Evolutionary conservation across 208 protist genomes (phyloP).

Genomic region (Herpetomonas tarakana): DNA sequence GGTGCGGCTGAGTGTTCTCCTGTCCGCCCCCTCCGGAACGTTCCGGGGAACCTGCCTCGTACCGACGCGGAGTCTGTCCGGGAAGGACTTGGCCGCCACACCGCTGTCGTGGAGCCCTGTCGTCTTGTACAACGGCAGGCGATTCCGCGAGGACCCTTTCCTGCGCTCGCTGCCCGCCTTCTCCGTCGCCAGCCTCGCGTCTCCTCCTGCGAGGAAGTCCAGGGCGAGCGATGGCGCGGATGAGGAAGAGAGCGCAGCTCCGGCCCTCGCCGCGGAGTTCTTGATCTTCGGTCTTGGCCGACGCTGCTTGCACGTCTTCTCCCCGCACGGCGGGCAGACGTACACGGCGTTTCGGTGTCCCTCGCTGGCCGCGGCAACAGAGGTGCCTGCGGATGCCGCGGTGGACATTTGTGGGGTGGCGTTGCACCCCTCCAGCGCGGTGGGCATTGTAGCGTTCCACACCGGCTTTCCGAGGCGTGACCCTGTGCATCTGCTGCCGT

Average conservation of each 20-base stretch:
- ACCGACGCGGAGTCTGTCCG: neutral
- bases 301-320: constrained; percentile 41
- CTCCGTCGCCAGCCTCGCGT: neutral
- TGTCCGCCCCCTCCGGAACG: constrained; percentile 19
- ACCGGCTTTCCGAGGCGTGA: constrained; percentile 24
- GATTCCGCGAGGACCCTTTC: neutral
- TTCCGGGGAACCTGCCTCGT: constrained; percentile 9
- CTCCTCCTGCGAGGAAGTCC: neutral
- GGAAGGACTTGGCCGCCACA: neutral
- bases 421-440: constrained; percentile 47
- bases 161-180: neutral
- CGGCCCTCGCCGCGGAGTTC: neutral
- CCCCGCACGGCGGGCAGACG: constrained; percentile 18
- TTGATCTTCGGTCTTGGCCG: constrained; percentile 40
- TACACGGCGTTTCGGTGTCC: constrained; percentile 48
- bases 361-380: constrained; percentile 18
- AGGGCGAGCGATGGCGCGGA: neutral
- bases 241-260: neutral
- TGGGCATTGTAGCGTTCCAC: constrained; percentile 46
- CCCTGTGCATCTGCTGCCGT: constrained; percentile 40
- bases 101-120: neutral
- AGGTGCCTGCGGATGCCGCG: constrained; percentile 21
- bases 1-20: constrained; percentile 14
- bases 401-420: constrained; percentile 44
- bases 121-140: neutral